A percentile compares a stretch with the other conserved stretches of the same genome.
phyloP scores from a whole-genome alignment of 2,329 filamentous ascomycete genomes.

The Monilinia fructicola region DNA sequence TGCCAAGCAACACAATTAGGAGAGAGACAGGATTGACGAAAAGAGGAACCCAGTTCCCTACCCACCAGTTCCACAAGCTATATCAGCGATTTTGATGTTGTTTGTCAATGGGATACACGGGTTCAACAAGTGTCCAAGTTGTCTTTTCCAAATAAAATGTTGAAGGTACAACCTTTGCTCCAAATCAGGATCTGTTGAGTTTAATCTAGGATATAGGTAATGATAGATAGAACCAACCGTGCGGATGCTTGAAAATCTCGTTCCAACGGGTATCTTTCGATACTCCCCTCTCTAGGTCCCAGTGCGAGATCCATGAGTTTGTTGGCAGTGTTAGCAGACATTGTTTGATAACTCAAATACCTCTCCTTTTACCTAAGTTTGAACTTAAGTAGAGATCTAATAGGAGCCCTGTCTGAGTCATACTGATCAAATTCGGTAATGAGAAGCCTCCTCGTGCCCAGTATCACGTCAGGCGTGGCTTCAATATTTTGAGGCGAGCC shows the following conservation, averaged over 20 bases:
- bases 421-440: too few relatives aligned
- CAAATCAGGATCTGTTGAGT: background rate
- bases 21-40: too few relatives aligned
- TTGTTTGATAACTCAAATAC: background rate
- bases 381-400: background rate
- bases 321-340: background rate
- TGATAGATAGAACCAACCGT: background rate
- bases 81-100: too few relatives aligned
- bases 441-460: too few relatives aligned
- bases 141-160: constrained; percentile 7
- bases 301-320: background rate
- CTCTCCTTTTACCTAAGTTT: background rate
- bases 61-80: too few relatives aligned
- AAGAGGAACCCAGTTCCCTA: background rate
- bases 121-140: too few relatives aligned
- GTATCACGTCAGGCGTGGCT: too few relatives aligned
- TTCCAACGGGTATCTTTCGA: constrained; percentile 2
- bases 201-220: background rate
- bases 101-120: too few relatives aligned
- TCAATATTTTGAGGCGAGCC: too few relatives aligned
- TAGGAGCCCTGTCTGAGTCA: too few relatives aligned
- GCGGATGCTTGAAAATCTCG: constrained; percentile 12
- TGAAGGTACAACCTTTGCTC: background rate
- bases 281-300: background rate
- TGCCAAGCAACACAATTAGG: background rate